A percentile compares a stretch with the other conserved stretches of the same genome.
Conservation (phyloP, 768 basidiomycete genomes). For the Cubamyces lactineus region DNA sequence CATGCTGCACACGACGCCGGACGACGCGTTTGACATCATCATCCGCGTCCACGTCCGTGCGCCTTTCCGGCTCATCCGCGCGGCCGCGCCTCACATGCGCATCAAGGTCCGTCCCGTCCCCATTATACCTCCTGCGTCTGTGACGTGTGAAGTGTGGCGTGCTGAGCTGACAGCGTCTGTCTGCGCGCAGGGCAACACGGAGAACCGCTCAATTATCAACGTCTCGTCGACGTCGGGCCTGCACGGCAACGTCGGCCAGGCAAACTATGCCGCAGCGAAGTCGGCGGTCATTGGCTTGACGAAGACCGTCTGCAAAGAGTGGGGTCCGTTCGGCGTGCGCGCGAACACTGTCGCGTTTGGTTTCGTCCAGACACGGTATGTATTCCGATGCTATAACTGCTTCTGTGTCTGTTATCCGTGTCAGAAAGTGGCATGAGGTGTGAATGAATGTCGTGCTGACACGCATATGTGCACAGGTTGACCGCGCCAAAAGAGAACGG, state of each 20-base stretch:
- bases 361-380: slow-evolving; percentile 72
- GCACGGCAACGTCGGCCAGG: slow-evolving; percentile 87
- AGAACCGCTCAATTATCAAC: slow-evolving; percentile 78
- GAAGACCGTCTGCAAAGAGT: slow-evolving; percentile 87
- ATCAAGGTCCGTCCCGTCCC: slow-evolving; percentile 53
- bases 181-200: slow-evolving; percentile 48
- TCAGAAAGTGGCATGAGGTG: no score
- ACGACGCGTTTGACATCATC: slow-evolving; percentile 82
- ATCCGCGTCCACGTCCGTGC: slow-evolving; percentile 84
- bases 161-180: neutral
- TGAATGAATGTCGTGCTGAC: no score
- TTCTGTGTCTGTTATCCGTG: no score
- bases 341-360: slow-evolving; percentile 84
- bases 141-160: neutral
- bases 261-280: slow-evolving; percentile 81
- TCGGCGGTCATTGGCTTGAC: slow-evolving; percentile 78
- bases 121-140: neutral
- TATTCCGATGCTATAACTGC: neutral
- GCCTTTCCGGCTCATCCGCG: slow-evolving; percentile 82
- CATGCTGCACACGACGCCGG: slow-evolving; percentile 87
- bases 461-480: slow-evolving; percentile 45
- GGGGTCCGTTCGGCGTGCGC: slow-evolving; percentile 82
- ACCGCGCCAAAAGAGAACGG: slow-evolving; percentile 82
- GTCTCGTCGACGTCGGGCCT: slow-evolving; percentile 83
- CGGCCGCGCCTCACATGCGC: slow-evolving; percentile 85